Conservation (phyloP, 2,329 filamentous ascomycete species). For the Fusarium sulawesiense region DNA sequence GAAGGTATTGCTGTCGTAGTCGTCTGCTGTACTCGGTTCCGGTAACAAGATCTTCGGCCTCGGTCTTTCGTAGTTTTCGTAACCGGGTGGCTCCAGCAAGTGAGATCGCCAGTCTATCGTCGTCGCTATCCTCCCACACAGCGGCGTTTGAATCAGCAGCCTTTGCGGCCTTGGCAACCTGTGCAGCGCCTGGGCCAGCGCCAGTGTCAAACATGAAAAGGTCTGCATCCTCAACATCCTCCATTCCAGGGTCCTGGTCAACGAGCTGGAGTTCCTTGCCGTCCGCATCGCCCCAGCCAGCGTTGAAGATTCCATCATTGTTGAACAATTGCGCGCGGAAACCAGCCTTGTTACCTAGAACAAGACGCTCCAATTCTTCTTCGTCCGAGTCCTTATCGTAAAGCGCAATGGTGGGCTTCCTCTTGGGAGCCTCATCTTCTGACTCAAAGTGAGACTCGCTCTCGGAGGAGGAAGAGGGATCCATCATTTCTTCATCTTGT, state of each 20-base stretch:
- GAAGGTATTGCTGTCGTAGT: slow-evolving; percentile 80
- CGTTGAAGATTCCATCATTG: slow-evolving; percentile 56
- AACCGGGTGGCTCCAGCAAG: slow-evolving; percentile 79
- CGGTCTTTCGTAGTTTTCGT: slow-evolving; percentile 83
- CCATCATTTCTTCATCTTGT: slow-evolving; percentile 46
- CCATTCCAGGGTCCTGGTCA: slow-evolving; percentile 66
- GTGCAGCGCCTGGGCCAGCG: slow-evolving; percentile 54
- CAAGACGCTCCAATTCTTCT: slow-evolving; percentile 84
- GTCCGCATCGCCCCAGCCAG: slow-evolving; percentile 51
- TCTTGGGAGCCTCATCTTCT: slow-evolving; percentile 45
- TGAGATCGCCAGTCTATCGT: slow-evolving; percentile 87
- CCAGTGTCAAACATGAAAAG: slow-evolving; percentile 86
- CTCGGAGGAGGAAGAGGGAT: slow-evolving; percentile 47
- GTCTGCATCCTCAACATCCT: slow-evolving; percentile 78
- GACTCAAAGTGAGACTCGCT: slow-evolving; percentile 47
- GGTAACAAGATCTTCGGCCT: slow-evolving; percentile 85
- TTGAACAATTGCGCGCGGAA: slow-evolving; percentile 80
- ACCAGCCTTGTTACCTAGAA: slow-evolving; percentile 87
- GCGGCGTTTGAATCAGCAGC: slow-evolving; percentile 57
- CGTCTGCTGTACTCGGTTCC: slow-evolving; percentile 87
- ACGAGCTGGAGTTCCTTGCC: slow-evolving; percentile 49
- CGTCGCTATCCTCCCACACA: slow-evolving; percentile 95
- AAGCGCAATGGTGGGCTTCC: slow-evolving; percentile 47
- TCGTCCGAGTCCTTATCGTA: slow-evolving; percentile 83
- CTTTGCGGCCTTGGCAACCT: slow-evolving; percentile 45